Evolutionary conservation across 1,139 yeast species (phyloP).

Genomic region (Petasospora fabianii): DNA sequence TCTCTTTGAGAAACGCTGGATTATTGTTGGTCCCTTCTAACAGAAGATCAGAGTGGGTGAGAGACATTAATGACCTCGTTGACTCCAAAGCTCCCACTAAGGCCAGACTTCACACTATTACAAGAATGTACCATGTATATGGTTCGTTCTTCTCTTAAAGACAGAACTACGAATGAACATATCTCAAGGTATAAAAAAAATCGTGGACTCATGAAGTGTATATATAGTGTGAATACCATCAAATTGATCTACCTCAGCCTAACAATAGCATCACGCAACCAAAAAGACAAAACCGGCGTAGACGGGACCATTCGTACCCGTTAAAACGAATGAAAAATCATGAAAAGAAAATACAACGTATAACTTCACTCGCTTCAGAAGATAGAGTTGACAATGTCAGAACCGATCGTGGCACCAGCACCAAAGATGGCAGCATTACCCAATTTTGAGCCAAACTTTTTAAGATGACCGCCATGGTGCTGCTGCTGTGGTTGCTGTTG

Average conservation of each 20-base stretch:
- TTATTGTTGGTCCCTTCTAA: constrained; percentile 43
- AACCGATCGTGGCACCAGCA: constrained; percentile 95
- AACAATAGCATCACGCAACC: too few species aligned
- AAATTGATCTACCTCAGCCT: too few species aligned
- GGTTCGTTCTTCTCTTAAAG: constrained; percentile 11
- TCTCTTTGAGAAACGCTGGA: constrained; percentile 50
- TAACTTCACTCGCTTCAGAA: constrained; percentile 39
- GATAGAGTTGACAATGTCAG: constrained; percentile 80
- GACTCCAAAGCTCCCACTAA: constrained; percentile 31
- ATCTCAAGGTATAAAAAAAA: too few species aligned
- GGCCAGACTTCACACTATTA: constrained; percentile 42
- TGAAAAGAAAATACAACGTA: neutral
- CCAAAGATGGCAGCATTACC: constrained; percentile 95
- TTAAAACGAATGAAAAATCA: neutral
- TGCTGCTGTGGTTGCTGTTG: constrained; percentile 21
- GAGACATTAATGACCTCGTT: constrained; percentile 53
- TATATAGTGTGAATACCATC: too few species aligned
- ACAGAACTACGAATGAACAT: neutral
- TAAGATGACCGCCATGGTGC: constrained; percentile 31
- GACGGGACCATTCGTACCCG: too few species aligned
- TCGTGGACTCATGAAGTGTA: too few species aligned
- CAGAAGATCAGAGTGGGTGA: constrained; percentile 47
- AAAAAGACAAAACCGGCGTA: too few species aligned
- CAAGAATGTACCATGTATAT: constrained; percentile 38
- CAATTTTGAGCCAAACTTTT: constrained; percentile 74